These are phyloP conservation scores for Fusarium fujikuroi DNA, from an alignment of 2,329 filamentous ascomycete species.

Conservation along the genomic window DNA sequence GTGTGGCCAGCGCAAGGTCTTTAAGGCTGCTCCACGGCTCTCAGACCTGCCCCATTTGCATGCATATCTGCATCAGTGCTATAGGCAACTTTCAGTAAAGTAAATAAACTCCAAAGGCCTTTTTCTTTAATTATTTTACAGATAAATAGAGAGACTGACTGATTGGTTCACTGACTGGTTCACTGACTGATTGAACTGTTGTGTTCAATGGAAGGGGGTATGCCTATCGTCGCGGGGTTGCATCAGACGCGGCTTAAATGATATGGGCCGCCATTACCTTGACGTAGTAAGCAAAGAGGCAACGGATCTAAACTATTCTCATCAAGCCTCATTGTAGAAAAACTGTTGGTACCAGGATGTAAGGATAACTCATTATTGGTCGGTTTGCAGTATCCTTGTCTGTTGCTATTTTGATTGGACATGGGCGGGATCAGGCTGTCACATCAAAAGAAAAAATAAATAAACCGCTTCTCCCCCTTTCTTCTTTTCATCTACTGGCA, in stretches of 20 bases:
- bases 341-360: neutral
- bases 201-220: accelerated
- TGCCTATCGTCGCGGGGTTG: neutral
- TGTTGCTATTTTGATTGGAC: neutral
- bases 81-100: too few relatives aligned
- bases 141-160: too few relatives aligned
- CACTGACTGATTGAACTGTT: too few relatives aligned
- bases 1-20: too few relatives aligned
- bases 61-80: too few relatives aligned
- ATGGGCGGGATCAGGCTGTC: neutral
- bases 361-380: neutral
- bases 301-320: neutral
- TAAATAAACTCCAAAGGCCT: too few relatives aligned
- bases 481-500: neutral
- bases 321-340: neutral
- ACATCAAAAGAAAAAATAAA: neutral
- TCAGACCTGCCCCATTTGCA: too few relatives aligned
- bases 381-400: neutral
- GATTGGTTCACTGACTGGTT: too few relatives aligned
- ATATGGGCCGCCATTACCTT: neutral
- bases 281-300: neutral
- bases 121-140: too few relatives aligned
- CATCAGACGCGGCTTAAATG: neutral
- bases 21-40: too few relatives aligned
- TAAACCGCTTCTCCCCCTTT: neutral